phyloP scores from a whole-genome alignment of 2,329 filamentous ascomycete genomes.

The Trichoderma gracile region DNA sequence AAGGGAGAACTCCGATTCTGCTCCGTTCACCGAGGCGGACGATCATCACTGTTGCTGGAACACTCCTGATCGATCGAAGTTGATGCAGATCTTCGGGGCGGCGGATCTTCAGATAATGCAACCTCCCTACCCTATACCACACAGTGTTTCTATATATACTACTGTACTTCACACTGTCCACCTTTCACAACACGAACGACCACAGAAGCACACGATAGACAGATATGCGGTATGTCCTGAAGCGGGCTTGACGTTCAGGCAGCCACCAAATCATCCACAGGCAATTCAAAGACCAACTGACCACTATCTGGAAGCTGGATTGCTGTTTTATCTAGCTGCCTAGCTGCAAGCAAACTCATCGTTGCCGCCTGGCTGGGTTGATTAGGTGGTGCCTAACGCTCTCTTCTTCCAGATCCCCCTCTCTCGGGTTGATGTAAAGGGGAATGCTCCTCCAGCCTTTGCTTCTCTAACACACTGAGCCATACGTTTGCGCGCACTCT shows the following conservation, averaged over 20 bases:
- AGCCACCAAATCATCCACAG: background rate
- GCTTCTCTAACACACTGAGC: background rate
- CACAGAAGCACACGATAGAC: background rate
- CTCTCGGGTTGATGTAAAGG: background rate
- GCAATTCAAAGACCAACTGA: background rate
- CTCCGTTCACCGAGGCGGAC: background rate
- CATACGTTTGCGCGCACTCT: background rate
- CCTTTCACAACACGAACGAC: background rate
- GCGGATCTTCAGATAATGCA: no score
- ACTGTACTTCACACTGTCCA: background rate
- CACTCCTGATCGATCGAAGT: background rate
- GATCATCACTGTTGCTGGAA: background rate
- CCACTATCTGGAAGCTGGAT: background rate
- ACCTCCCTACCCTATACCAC: background rate
- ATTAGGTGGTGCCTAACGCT: conserved; percentile 23
- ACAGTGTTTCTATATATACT: background rate
- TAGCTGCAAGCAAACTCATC: background rate
- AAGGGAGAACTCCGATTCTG: background rate
- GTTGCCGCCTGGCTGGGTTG: conserved; percentile 1
- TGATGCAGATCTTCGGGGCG: background rate
- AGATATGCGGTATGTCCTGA: background rate
- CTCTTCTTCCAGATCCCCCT: background rate
- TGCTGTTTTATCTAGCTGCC: conserved; percentile 13
- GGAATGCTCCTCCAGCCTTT: background rate
- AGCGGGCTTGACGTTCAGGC: background rate